These are phyloP conservation scores for Mercurialis annua DNA, from an alignment of 345 rosid genomes.

Conservation along the genomic window DNA sequence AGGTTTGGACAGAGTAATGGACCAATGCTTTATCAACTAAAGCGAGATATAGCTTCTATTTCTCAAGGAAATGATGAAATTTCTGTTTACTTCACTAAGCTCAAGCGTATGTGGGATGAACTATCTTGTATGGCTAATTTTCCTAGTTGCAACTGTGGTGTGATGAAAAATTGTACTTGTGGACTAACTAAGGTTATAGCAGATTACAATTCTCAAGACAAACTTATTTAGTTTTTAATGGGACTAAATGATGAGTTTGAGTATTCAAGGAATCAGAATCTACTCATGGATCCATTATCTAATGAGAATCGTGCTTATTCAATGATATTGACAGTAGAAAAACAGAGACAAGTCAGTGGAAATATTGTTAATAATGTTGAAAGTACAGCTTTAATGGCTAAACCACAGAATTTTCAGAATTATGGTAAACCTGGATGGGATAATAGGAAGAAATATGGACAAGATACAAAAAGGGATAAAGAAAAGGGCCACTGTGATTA, in stretches of 20 bases:
- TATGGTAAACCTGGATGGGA: background rate
- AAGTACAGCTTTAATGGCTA: no score
- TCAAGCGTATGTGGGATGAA: background rate
- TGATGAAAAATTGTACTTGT: background rate
- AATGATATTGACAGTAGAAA: background rate
- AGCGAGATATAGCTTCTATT: background rate
- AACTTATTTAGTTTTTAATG: background rate
- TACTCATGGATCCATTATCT: background rate
- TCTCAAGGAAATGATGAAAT: background rate
- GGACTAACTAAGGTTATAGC: background rate
- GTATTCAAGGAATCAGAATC: background rate
- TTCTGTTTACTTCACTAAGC: background rate
- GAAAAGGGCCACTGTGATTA: background rate
- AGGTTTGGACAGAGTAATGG: background rate
- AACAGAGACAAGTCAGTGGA: background rate
- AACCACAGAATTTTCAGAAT: background rate
- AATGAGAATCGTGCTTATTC: background rate
- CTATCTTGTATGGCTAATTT: background rate
- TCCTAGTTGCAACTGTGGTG: background rate
- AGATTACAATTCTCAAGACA: no score
- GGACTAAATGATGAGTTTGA: background rate
- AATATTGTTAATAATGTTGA: background rate
- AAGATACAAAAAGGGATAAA: no score
- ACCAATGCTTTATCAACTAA: background rate
- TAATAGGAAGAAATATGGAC: no score